A percentile compares a stretch with the other conserved stretches of the same genome.
These are phyloP conservation scores for Kwoniella sp. DNA, from an alignment of 768 basidiomycete genomes.

Conservation along the genomic window DNA sequence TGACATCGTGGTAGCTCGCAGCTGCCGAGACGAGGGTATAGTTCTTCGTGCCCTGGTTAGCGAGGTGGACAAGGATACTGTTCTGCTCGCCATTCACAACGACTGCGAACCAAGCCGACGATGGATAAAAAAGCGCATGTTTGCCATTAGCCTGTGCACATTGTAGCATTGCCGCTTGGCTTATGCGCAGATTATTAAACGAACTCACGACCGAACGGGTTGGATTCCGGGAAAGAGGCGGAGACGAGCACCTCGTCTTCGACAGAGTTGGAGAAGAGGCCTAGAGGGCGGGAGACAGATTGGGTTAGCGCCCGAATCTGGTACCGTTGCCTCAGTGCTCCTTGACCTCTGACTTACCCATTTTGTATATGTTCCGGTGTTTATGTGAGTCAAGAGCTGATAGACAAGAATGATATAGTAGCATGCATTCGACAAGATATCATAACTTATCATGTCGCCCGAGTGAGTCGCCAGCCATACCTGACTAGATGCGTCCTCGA, in stretches of 20 bases:
- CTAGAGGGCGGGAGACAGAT: constrained; percentile 10
- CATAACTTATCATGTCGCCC: background rate
- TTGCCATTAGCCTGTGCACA: too few relatives aligned
- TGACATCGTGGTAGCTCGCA: constrained; percentile 51
- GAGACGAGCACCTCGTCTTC: constrained; percentile 47
- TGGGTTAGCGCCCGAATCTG: background rate
- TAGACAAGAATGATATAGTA: background rate
- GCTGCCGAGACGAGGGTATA: constrained; percentile 52
- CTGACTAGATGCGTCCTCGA: too few relatives aligned
- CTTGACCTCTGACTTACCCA: background rate
- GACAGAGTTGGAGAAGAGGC: constrained; percentile 46
- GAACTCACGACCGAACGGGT: constrained; percentile 50
- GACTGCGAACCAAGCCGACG: too few relatives aligned
- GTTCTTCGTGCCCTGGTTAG: constrained; percentile 48
- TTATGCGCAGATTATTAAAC: too few relatives aligned
- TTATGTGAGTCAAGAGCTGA: too few relatives aligned
- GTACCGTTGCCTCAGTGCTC: background rate
- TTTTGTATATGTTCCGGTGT: background rate
- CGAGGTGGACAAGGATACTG: constrained; percentile 41
- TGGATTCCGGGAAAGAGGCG: constrained; percentile 50
- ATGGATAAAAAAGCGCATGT: too few relatives aligned
- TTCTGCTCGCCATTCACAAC: constrained; percentile 54
- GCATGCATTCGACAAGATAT: background rate
- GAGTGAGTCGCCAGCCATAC: background rate
- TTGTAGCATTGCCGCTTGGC: too few relatives aligned